Evolutionary conservation across 2,329 filamentous ascomycete genomes (phyloP), one percentile per base, ranked within the genome.

Genomic region (Exophiala mesophila): DNA sequence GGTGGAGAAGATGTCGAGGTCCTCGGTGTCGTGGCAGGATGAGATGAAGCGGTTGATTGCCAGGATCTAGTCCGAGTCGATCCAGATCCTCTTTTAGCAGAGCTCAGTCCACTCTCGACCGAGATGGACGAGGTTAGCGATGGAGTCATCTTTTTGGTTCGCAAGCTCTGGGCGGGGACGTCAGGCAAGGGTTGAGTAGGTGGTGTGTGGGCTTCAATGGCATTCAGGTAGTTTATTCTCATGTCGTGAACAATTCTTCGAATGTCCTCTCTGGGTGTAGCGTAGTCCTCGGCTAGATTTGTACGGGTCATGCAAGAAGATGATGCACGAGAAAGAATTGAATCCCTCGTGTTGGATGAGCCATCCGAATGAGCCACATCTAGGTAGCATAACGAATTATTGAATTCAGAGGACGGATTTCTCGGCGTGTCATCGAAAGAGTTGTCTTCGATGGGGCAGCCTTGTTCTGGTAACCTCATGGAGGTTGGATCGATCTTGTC

Each of bases 231-330:
- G 3, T 39, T 56, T 28, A 45, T 43, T 17, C 55, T 43, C 52
- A 57, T 57, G 15, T 54, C 46, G 28, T 55, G 50, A 15, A 57
- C 47, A 21, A 57, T 53, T 19, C 48, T 50, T 16, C 52, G 46
- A n/a, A 57, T 41, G 18, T 56, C 55, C 8, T 56, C 54, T 40
- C 53, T 43, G 17, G 39, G 47, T 6, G 44, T 46, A 5, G 21
- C 21, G n/a, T 45, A 23, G 2, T 56, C 55, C 23, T 55, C 54
- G 5, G 30, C 46, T 10, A 50, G 17, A 28, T 52, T 56, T n/a
- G 50, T 53, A 9, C 49, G 44, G 5, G 45, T 45, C 12, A 53
- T 55, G 13, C 39, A 47, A 9, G 46, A 50, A 5, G 55, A 56
- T 6, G 50, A 52, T 5, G 39, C 43, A n/a, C 30, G 47, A 15